These are phyloP conservation scores for Penicillium sclerotigenum DNA, from an alignment of 2,329 filamentous ascomycete species.

Conservation along the genomic window DNA sequence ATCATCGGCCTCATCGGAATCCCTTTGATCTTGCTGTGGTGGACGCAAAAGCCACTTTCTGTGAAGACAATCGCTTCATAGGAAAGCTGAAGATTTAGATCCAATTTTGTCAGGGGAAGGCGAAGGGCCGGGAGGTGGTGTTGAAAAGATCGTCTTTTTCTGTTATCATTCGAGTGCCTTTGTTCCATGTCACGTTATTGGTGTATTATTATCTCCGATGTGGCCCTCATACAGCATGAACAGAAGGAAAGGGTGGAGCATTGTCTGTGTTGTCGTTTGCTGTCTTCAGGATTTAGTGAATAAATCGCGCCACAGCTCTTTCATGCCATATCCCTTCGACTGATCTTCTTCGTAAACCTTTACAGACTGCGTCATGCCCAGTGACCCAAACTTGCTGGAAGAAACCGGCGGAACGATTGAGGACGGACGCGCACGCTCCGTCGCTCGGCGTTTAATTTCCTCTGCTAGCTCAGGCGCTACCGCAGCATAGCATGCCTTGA, in stretches of 20 bases:
- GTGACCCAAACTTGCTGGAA: slow-evolving; percentile 59
- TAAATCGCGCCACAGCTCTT: slow-evolving; percentile 84
- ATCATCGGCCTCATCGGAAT: background rate
- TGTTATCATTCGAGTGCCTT: background rate
- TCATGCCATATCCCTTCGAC: slow-evolving; percentile 74
- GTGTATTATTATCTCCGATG: background rate
- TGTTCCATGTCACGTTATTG: background rate
- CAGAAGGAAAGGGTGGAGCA: background rate
- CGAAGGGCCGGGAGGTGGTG: background rate
- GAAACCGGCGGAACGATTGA: slow-evolving; percentile 24
- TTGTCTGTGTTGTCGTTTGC: background rate
- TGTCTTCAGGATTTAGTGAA: slow-evolving; percentile 44
- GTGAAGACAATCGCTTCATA: background rate
- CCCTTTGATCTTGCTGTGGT: background rate
- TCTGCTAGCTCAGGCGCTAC: slow-evolving; percentile 72
- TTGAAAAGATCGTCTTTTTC: background rate
- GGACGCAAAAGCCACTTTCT: background rate
- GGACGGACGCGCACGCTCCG: slow-evolving; percentile 43
- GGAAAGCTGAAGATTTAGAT: background rate
- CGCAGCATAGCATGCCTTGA: slow-evolving; percentile 77
- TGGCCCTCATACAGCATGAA: background rate
- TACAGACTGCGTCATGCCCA: slow-evolving; percentile 49
- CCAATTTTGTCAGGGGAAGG: too few species aligned
- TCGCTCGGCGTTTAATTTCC: slow-evolving; percentile 69
- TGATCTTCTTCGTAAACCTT: slow-evolving; percentile 70